phyloP scores from a whole-genome alignment of 2,329 filamentous ascomycete genomes.

The Septoria linicola region DNA sequence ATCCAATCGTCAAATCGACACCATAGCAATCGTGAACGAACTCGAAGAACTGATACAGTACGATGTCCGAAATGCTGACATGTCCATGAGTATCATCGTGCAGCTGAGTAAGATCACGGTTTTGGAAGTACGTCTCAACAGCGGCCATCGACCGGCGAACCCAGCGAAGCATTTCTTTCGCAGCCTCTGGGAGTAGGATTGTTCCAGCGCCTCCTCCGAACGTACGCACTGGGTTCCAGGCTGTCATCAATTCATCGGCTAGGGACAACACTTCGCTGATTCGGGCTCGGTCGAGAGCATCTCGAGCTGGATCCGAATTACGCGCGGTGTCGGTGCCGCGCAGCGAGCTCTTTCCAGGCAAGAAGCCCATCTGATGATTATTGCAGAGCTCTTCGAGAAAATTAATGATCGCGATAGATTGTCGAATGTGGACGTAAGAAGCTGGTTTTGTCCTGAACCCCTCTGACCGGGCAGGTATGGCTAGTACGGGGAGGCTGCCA shows the following conservation, averaged over 20 bases:
- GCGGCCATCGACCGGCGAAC: constrained; percentile 11
- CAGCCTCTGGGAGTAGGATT: constrained; percentile 8
- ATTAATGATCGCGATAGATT: constrained; percentile 19
- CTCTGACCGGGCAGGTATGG: background rate
- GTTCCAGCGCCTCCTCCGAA: constrained; percentile 15
- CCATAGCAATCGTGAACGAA: constrained; percentile 19
- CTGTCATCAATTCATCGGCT: constrained; percentile 11
- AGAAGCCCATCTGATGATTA: constrained; percentile 6
- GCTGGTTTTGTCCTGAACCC: background rate
- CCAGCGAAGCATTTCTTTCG: constrained; percentile 19
- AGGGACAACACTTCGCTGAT: constrained; percentile 12
- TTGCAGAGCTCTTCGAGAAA: constrained; percentile 19
- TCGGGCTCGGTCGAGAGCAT: constrained; percentile 4
- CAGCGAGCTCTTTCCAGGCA: background rate
- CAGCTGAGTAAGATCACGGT: constrained; percentile 14
- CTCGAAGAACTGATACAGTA: constrained; percentile 18
- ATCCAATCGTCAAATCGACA: constrained; percentile 17
- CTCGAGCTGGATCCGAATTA: background rate
- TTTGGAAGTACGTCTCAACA: constrained; percentile 12
- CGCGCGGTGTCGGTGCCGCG: background rate
- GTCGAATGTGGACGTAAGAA: constrained; percentile 12
- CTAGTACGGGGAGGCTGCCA: constrained; percentile 19
- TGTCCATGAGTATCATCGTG: background rate
- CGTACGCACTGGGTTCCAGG: constrained; percentile 20
- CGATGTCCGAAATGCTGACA: constrained; percentile 16